Base-by-base conservation (phyloP, 768 basidiomycete species). In the Trametes cubensis region DNA sequence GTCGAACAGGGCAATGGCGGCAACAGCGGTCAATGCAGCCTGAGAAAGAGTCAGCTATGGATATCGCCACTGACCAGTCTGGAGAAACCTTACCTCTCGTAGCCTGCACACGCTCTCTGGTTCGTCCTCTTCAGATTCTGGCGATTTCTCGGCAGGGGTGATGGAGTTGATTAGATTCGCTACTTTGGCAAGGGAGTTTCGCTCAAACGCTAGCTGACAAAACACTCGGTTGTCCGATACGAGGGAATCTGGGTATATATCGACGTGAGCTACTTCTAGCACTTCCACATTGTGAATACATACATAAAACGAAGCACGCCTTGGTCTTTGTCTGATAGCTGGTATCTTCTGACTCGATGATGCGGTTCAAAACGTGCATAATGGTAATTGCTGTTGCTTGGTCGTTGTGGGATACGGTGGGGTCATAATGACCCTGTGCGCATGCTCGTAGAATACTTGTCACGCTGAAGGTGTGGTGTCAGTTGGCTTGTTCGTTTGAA, bases 281-380 rank as follows among this genome's bases (percentile, higher is more conserved):
- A n/a, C 52, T 45, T 41, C 10, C 30, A 14, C 14, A 34, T 42
- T 13, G 20, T 17, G 14, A 26, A 20, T 11, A 80, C 86, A 15
- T 61, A 94, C 91, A 86, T 0, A 96, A 74, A 17, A 88, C 82
- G 69, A 89, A 90, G 70, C 92, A 93, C 0, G 90, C 87, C 70
- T 83, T 88, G 1, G 84, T 85, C 38, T 83, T 79, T 18, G 73
- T 80, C 47, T 74, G 72, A 3, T 77, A 71, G 23, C 74, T 69
- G 51, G 85, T 82, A 6, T 71, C 65, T 1, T 78, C 69, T 2
- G 79, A 77, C 1, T 76, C 70, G 21, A 92, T 74, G 46, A 90
- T 76, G 4, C 85, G 80, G 63, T 86, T 88, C 34, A 92, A 75
- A 46, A 90, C 82, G 65, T 89, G 86, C 58, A 91, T 82, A n/a